Conservation (phyloP, 2,329 filamentous ascomycete species). For the Gliomastix tumulicola region DNA sequence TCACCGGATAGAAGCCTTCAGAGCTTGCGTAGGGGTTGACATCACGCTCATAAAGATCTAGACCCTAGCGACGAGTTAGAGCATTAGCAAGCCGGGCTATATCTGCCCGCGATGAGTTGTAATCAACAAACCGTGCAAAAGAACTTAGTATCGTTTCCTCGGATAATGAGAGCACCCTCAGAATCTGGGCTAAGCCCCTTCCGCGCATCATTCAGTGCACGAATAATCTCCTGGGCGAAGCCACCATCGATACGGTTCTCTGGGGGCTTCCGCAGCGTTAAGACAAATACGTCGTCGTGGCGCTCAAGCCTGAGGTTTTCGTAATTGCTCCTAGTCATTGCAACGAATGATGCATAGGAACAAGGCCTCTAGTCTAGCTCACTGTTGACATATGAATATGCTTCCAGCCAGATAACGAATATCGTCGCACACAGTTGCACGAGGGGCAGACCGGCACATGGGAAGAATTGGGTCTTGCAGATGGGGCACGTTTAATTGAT, state of each 20-base stretch:
- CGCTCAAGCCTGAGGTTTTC: no score
- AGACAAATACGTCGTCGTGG: neutral
- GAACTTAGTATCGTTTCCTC: neutral
- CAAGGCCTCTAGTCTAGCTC: no score
- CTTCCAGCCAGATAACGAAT: no score
- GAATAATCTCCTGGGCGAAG: neutral
- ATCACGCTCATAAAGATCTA: neutral
- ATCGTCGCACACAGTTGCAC: no score
- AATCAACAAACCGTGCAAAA: neutral
- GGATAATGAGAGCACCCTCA: neutral
- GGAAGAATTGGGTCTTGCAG: no score
- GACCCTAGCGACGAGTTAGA: neutral
- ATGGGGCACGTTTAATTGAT: no score
- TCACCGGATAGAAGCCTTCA: neutral
- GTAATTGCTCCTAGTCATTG: no score
- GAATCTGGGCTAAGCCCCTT: neutral
- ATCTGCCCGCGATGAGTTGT: neutral
- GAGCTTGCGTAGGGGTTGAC: neutral
- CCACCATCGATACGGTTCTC: neutral
- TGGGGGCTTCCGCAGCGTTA: neutral
- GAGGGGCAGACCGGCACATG: no score
- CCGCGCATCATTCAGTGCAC: neutral
- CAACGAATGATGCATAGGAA: no score
- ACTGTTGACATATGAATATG: no score
- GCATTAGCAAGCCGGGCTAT: no score